phyloP scores from a whole-genome alignment of 495 filamentous ascomycete species.

The Pseudomonodictys pantanalensis region DNA sequence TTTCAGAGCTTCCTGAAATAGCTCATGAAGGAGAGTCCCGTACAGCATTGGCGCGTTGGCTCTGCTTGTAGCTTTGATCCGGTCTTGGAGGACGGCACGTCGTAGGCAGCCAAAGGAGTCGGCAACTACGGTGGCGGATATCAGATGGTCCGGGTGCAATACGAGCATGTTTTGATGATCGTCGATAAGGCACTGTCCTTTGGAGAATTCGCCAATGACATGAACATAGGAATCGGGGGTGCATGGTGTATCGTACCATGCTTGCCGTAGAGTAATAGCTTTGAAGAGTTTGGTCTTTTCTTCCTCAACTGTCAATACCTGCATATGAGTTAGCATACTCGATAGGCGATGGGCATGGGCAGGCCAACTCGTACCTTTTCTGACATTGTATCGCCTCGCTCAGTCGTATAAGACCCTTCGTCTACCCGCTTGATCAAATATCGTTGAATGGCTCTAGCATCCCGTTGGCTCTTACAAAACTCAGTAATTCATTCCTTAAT shows the following conservation, averaged over 20 bases:
- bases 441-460: slow-evolving; percentile 71
- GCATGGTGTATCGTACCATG: slow-evolving; percentile 79
- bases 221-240: slow-evolving; percentile 73
- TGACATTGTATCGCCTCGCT: slow-evolving; percentile 55
- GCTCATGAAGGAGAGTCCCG: slow-evolving; percentile 86
- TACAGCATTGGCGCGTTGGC: slow-evolving; percentile 77
- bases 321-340: slow-evolving; percentile 1
- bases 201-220: slow-evolving; percentile 74
- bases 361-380: slow-evolving; percentile 62
- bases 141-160: slow-evolving; percentile 90
- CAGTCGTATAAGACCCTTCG: slow-evolving; percentile 61
- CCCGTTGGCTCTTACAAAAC: slow-evolving; percentile 45
- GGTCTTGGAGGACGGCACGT: slow-evolving; percentile 86
- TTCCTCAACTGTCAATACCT: slow-evolving; percentile 75
- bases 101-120: slow-evolving; percentile 89
- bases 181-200: slow-evolving; percentile 68
- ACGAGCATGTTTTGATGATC: slow-evolving; percentile 82
- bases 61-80: slow-evolving; percentile 81
- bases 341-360: background rate
- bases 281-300: slow-evolving; percentile 64
- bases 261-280: slow-evolving; percentile 73
- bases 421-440: slow-evolving; percentile 73
- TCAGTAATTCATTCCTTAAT: slow-evolving; percentile 19
- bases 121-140: slow-evolving; percentile 88
- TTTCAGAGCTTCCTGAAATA: slow-evolving; percentile 87